Evolutionary conservation across 2,329 filamentous ascomycete genomes (phyloP), one percentile per base, ranked within the genome.

Genomic region (Sordariomycetes sp.): DNA sequence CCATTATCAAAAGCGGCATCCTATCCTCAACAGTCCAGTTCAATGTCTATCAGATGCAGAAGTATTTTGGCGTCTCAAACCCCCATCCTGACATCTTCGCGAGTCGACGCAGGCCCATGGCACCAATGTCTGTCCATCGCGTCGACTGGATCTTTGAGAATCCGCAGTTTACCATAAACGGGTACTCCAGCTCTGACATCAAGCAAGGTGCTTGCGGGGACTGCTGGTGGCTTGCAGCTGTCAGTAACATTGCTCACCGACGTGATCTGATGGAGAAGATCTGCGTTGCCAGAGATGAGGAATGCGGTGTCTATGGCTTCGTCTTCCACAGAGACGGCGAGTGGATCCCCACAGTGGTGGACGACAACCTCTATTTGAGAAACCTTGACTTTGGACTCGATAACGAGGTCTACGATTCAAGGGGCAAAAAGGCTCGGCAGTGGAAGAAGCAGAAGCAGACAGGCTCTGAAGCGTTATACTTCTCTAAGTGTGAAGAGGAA

Each of bases 161-260:
- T 8, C 59, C 60, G 0, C 53, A 57, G 30, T 64, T 64, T 37
- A 60, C 53, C 12, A 42, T 60, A n/a, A 53, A 56, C 19, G 57
- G 58, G 11, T 65, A 51, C 39, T 56, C 58, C 9, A 50, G 54
- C 27, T 57, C 60, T 1, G 61, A 65, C 24, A 58, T 65, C 39
- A 59, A 59, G 42, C 62, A 66, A 36, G 61, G 61, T 15, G 40
- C 40, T 8, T 70, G 71, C 41, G 81, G 81, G 2, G 78, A 86
- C 50, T 86, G 81, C 54, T 86, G 81, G 79, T 75, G 82, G 51
- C 66, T 86, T 50, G 79, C 81, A 5, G 79, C 78, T 1, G 56
- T 86, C 12, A 77, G 75, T 15, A 81, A 79, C 0, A 70, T 85
- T 44, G 76, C 74, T 9, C 81, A 82, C 42, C 75, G 78, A 42